Evolutionary conservation across 78 protist species (phyloP).

Genomic region (Acrasis kona): DNA sequence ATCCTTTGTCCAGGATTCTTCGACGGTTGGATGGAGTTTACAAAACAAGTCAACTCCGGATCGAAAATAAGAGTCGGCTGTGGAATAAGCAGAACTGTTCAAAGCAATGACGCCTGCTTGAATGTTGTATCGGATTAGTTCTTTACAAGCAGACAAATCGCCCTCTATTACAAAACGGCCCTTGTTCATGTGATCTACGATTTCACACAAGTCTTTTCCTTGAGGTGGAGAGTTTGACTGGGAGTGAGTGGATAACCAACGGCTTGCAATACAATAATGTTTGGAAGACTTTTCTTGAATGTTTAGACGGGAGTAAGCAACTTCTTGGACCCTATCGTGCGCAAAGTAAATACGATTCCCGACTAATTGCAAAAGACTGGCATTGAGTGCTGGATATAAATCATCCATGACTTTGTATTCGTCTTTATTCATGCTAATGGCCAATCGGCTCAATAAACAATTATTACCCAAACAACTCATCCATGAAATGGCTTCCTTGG

Average conservation of each 20-base stretch:
- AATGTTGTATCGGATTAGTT: neutral
- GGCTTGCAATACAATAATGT: neutral
- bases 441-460: neutral
- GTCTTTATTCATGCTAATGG: neutral
- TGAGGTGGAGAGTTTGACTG: no score
- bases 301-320: neutral
- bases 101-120: neutral
- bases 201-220: neutral
- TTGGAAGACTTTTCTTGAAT: neutral
- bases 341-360: neutral
- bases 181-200: neutral
- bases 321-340: neutral
- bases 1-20: neutral
- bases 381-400: neutral
- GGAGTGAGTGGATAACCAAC: neutral
- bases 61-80: no score
- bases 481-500: neutral
- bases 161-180: neutral
- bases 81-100: neutral
- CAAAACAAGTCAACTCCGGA: neutral
- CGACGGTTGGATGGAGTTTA: neutral
- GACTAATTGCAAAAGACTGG: neutral
- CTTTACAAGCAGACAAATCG: neutral
- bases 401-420: neutral
- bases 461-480: neutral